Conservation (phyloP, 1,139 yeast species). For the Lodderomyces margitis region DNA sequence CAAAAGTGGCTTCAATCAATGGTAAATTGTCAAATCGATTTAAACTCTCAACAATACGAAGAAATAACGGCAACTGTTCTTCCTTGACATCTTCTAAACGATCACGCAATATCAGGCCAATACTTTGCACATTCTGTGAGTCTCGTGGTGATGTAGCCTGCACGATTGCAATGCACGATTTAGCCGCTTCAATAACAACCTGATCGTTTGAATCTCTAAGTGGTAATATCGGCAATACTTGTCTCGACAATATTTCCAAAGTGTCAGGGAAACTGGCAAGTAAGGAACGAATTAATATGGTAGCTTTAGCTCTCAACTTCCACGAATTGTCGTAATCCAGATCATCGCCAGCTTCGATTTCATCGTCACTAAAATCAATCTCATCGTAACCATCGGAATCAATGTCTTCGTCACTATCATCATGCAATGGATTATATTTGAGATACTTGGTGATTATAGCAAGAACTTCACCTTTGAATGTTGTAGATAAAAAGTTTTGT, state of each 20-base stretch:
- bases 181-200: constrained; percentile 40
- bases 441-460: constrained; percentile 37
- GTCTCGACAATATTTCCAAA: constrained; percentile 8
- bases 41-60: constrained; percentile 31
- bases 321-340: constrained; percentile 61
- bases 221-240: constrained; percentile 12
- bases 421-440: constrained; percentile 56
- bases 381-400: constrained; percentile 47
- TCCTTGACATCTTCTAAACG: constrained; percentile 18
- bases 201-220: constrained; percentile 39
- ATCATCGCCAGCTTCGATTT: constrained; percentile 15
- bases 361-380: constrained; percentile 34
- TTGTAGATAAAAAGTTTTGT: constrained; percentile 15
- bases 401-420: constrained; percentile 34
- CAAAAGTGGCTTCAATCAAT: constrained; percentile 22
- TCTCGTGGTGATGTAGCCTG: constrained; percentile 18
- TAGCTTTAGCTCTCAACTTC: constrained; percentile 62
- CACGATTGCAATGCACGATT: constrained; percentile 30
- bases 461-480: constrained; percentile 8
- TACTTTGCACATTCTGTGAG: constrained; percentile 12
- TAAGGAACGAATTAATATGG: constrained; percentile 43
- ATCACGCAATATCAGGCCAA: constrained; percentile 16
- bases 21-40: constrained; percentile 19
- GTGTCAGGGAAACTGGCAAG: constrained; percentile 32
- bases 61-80: constrained; percentile 23